Evolutionary conservation across 352 stramenopile genomes (phyloP).

Genomic region (Pythium oligandrum): DNA sequence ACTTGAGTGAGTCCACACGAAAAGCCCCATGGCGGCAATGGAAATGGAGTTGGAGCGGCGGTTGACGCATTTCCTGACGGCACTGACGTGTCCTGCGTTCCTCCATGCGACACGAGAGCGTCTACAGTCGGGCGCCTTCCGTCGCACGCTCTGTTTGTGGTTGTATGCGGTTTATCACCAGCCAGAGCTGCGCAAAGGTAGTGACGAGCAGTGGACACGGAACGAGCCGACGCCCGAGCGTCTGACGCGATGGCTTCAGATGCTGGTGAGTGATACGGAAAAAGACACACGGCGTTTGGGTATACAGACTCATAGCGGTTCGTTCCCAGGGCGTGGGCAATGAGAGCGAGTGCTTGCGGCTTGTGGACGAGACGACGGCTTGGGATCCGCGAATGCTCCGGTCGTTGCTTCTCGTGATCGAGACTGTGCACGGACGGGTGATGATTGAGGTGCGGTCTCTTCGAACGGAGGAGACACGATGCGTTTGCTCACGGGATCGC

Average conservation of each 20-base stretch:
- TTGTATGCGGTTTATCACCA: constrained; percentile 31
- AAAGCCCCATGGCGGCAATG: not conserved
- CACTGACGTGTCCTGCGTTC: constrained; percentile 34
- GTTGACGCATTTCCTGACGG: constrained; percentile 19
- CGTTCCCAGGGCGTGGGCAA: no score
- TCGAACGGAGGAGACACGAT: not conserved
- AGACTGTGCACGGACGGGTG: constrained; percentile 43
- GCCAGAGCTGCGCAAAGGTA: constrained; percentile 19
- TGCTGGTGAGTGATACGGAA: constrained; percentile 12
- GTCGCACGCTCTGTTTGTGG: constrained; percentile 37
- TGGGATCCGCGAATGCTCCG: not conserved
- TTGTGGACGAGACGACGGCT: no score
- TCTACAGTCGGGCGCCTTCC: constrained; percentile 13
- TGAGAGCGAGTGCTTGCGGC: no score
- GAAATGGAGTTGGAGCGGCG: constrained; percentile 7
- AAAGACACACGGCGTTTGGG: no score
- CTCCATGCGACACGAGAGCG: constrained; percentile 13
- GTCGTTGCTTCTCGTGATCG: constrained; percentile 16
- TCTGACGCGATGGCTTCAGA: constrained; percentile 26
- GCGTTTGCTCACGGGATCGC: not conserved
- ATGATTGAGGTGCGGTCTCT: constrained; percentile 32
- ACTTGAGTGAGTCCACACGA: no score
- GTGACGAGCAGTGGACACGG: constrained; percentile 26
- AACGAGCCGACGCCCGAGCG: constrained; percentile 25
- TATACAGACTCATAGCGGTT: no score